phyloP scores from a whole-genome alignment of 805 yeast genomes.

The Myxozyma udenii region DNA sequence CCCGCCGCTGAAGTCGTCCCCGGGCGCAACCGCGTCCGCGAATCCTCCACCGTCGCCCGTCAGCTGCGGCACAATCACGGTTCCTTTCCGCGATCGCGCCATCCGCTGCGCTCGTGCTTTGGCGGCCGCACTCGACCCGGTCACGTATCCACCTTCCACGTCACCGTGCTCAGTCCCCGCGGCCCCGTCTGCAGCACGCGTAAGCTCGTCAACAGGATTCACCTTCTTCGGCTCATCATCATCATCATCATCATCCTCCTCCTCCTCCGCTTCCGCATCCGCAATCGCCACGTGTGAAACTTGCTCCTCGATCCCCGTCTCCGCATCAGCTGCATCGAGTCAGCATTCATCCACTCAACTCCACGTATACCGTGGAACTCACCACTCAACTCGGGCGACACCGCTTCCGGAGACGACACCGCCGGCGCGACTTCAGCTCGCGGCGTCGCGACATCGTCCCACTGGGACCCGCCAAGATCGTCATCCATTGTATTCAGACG shows the following conservation, averaged over 20 bases:
- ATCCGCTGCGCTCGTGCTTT: constrained; percentile 27
- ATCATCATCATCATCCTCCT: background rate
- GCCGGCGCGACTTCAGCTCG: no score
- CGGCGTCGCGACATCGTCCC: constrained; percentile 29
- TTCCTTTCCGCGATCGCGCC: constrained; percentile 24
- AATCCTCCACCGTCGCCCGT: background rate
- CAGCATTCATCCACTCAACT: no score
- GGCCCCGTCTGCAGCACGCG: background rate
- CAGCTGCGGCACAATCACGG: constrained; percentile 2
- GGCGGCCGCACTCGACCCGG: constrained; percentile 25
- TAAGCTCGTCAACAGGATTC: background rate
- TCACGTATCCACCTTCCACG: constrained; percentile 9
- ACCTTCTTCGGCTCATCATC: background rate
- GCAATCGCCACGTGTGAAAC: background rate
- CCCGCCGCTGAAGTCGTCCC: background rate
- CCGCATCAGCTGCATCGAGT: background rate
- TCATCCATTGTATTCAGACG: constrained; percentile 16
- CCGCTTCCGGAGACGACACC: no score
- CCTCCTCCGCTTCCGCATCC: background rate
- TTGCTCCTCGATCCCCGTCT: background rate
- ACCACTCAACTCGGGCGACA: no score
- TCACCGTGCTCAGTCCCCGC: background rate
- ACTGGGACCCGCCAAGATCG: constrained; percentile 25
- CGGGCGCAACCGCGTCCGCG: background rate
- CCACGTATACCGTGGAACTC: no score